These are phyloP conservation scores for Trichophyton equinum DNA, from an alignment of 2,329 filamentous ascomycete genomes.

Conservation along the genomic window DNA sequence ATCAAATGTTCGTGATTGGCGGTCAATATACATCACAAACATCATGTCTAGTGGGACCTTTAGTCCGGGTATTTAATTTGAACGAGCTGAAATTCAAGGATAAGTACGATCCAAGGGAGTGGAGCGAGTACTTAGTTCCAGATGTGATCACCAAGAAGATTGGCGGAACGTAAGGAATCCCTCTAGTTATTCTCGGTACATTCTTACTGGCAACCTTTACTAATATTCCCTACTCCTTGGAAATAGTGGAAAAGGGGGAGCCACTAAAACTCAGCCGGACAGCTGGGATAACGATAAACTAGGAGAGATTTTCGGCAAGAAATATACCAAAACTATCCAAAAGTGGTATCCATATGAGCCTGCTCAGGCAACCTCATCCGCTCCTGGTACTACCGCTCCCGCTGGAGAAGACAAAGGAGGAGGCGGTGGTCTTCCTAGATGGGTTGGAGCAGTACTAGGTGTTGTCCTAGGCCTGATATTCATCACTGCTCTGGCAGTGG, in stretches of 20 bases:
- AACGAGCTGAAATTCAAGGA: conserved; percentile 24
- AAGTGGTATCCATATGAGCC: conserved; percentile 49
- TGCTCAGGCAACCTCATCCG: neutral
- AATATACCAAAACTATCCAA: conserved; percentile 44
- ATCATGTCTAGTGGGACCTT: conserved; percentile 39
- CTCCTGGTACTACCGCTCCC: conserved; percentile 14
- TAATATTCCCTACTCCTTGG: neutral
- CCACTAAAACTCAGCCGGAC: conserved; percentile 17
- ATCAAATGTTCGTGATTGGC: conserved; percentile 33
- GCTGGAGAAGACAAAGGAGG: conserved; percentile 13
- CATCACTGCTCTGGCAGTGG: conserved; percentile 39
- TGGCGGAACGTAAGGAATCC: conserved; percentile 24
- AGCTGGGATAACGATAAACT: conserved; percentile 41
- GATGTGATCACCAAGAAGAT: conserved; percentile 21
- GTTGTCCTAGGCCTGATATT: conserved; percentile 49
- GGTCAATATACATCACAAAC: conserved; percentile 15
- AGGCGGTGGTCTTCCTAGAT: conserved; percentile 38
- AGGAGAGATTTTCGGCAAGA: conserved; percentile 40
- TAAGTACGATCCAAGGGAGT: conserved; percentile 21
- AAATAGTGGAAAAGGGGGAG: conserved; percentile 22
- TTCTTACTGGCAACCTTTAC: conserved; percentile 5
- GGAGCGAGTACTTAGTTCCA: conserved; percentile 23
- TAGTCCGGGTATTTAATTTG: conserved; percentile 40
- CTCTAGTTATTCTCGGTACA: neutral
- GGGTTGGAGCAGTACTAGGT: conserved; percentile 50